Conservation (phyloP, 495 filamentous ascomycete species). For the Ramalina intermedia region DNA sequence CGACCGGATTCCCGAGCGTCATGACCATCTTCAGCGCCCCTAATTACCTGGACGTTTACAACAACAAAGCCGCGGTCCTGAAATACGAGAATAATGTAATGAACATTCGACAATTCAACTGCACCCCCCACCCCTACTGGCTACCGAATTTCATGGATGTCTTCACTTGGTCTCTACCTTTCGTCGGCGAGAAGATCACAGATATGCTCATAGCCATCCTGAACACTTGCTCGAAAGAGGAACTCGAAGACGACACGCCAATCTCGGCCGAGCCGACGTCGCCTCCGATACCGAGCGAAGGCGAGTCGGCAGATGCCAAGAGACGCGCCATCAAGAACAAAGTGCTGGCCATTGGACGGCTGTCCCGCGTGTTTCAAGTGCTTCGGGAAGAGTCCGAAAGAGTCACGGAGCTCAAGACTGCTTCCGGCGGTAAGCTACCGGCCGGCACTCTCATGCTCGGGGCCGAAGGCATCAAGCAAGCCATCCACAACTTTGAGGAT, state of each 20-base stretch:
- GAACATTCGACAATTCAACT: constrained; percentile 99
- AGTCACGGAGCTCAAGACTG: constrained; percentile 95
- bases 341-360: constrained; percentile 89
- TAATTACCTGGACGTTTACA: constrained; percentile 99
- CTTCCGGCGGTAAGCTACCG: constrained; percentile 80
- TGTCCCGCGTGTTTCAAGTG: constrained; percentile 97
- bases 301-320: constrained; percentile 81
- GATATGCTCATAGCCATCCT: constrained; percentile 99
- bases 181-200: constrained; percentile 98
- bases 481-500: constrained; percentile 94
- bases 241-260: constrained; percentile 65
- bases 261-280: constrained; percentile 49
- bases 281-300: constrained; percentile 50
- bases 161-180: constrained; percentile 96
- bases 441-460: constrained; percentile 96
- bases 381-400: constrained; percentile 92
- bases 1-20: constrained; percentile 95
- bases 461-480: constrained; percentile 96
- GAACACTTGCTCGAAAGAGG: constrained; percentile 95
- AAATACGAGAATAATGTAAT: constrained; percentile 99
- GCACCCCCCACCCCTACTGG: constrained; percentile 98
- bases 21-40: constrained; percentile 99
- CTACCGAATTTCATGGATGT: constrained; percentile 99
- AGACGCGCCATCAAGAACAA: constrained; percentile 97
- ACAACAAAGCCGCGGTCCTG: constrained; percentile 96